A percentile compares a stretch with the other conserved stretches of the same genome.
Conservation (phyloP, 768 basidiomycete species). For the Boletus insuetus region DNA sequence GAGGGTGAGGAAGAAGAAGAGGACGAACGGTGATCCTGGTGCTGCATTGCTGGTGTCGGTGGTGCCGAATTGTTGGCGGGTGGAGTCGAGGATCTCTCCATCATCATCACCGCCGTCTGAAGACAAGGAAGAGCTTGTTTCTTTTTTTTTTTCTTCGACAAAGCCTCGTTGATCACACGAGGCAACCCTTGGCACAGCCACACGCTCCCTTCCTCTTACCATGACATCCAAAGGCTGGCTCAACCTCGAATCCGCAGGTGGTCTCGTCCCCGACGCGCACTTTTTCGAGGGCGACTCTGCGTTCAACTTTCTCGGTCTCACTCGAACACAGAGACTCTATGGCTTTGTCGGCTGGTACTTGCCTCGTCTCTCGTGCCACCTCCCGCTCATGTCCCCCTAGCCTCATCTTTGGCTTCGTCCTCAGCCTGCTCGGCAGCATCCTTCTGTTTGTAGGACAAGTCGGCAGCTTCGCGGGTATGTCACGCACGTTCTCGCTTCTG, state of each 20-base stretch:
- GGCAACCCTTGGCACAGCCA: constrained; percentile 13
- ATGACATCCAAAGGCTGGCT: constrained; percentile 75
- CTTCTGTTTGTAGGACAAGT: constrained; percentile 72
- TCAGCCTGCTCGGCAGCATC: constrained; percentile 78
- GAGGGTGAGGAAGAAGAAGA: constrained; percentile 21
- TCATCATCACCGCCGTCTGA: no score
- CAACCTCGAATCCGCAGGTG: constrained; percentile 70
- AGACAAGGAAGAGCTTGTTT: not conserved
- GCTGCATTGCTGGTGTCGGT: constrained; percentile 37
- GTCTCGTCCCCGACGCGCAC: constrained; percentile 68
- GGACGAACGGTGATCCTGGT: constrained; percentile 26
- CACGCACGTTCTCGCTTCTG: not conserved
- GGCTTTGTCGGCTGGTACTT: constrained; percentile 79
- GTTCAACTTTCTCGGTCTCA: constrained; percentile 75
- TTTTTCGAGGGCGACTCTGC: constrained; percentile 91
- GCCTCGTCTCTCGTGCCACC: no score
- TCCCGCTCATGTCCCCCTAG: constrained; percentile 37
- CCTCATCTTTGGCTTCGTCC: constrained; percentile 67
- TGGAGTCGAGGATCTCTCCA: no score
- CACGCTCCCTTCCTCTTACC: not conserved
- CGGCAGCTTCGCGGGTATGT: constrained; percentile 72
- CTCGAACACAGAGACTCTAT: constrained; percentile 78
- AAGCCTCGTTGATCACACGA: constrained; percentile 32
- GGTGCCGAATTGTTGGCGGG: constrained; percentile 37
- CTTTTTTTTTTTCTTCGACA: not conserved